A percentile compares a stretch with the other conserved stretches of the same genome.
Evolutionary conservation across 805 yeast genomes (phyloP).

Genomic region (Allodekkera sacchari): DNA sequence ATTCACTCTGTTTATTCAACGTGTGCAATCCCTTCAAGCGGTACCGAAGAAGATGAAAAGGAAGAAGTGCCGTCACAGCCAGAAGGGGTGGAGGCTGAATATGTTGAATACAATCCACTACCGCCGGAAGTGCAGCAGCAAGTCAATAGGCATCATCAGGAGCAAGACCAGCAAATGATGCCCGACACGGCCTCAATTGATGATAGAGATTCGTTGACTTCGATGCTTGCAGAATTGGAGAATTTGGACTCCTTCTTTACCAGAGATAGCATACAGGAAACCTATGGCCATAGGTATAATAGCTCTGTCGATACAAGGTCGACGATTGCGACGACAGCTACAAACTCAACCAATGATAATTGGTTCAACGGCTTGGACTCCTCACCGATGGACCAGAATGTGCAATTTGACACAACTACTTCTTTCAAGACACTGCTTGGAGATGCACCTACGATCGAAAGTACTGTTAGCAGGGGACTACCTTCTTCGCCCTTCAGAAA

Average conservation of each 20-base stretch:
- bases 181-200: slow-evolving; percentile 42
- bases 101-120: slow-evolving; percentile 26
- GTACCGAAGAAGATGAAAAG: slow-evolving; percentile 31
- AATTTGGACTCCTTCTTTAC: slow-evolving; percentile 85
- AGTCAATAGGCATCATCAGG: slow-evolving; percentile 22
- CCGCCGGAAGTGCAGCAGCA: slow-evolving; percentile 19
- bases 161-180: slow-evolving; percentile 20
- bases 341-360: slow-evolving; percentile 13
- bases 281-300: slow-evolving; percentile 34
- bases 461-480: slow-evolving; percentile 4
- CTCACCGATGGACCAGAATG: slow-evolving; percentile 18
- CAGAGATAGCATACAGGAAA: slow-evolving; percentile 34
- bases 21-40: slow-evolving; percentile 45
- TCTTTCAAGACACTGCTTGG: slow-evolving; percentile 50
- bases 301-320: slow-evolving; percentile 57
- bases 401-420: slow-evolving; percentile 42
- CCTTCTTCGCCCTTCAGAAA: slow-evolving; percentile 8
- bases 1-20: slow-evolving; percentile 93
- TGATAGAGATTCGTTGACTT: slow-evolving; percentile 68
- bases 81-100: slow-evolving; percentile 8
- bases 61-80: slow-evolving; percentile 3
- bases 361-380: slow-evolving; percentile 18
- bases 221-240: slow-evolving; percentile 89
- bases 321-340: slow-evolving; percentile 30
- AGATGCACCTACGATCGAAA: slow-evolving; percentile 12